Evolutionary conservation across 2,329 filamentous ascomycete species (phyloP).

Genomic region (Epicoccum sorghinum): DNA sequence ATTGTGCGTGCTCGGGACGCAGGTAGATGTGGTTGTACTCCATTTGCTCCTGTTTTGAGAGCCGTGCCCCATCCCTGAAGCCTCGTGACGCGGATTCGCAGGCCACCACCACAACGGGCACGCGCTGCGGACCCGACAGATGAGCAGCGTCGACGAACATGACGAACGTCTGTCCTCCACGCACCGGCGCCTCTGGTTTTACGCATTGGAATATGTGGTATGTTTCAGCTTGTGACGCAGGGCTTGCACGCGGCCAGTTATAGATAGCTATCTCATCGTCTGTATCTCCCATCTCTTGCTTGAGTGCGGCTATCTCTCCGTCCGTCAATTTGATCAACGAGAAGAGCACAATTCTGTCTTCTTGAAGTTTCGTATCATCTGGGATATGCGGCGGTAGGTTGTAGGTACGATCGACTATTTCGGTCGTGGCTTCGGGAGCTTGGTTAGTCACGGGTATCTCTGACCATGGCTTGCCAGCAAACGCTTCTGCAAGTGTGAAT

Average conservation of each 20-base stretch:
- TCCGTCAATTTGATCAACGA: slow-evolving; percentile 12
- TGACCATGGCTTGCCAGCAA: not conserved
- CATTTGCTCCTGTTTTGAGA: not conserved
- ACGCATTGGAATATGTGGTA: slow-evolving; percentile 10
- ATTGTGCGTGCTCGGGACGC: not conserved
- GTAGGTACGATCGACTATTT: not conserved
- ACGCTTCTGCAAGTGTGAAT: not conserved
- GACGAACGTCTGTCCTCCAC: not conserved
- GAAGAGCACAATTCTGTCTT: slow-evolving; percentile 28
- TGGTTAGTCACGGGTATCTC: not conserved
- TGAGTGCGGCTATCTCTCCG: not conserved
- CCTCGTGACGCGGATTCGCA: not conserved
- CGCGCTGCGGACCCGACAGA: not conserved
- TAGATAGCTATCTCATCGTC: slow-evolving; percentile 10
- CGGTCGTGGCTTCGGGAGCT: not conserved
- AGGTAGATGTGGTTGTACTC: not conserved
- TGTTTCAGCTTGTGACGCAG: slow-evolving; percentile 9
- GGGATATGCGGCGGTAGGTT: not conserved
- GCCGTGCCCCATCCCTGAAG: not conserved
- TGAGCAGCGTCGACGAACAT: slow-evolving; percentile 3
- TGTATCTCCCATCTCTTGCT: slow-evolving; percentile 6
- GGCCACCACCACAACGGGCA: slow-evolving; percentile 1
- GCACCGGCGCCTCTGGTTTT: not conserved
- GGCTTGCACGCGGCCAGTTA: slow-evolving; percentile 11
- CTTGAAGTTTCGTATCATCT: slow-evolving; percentile 48